phyloP scores from a whole-genome alignment of 2,329 filamentous ascomycete genomes.

The Ascochyta lentis region DNA sequence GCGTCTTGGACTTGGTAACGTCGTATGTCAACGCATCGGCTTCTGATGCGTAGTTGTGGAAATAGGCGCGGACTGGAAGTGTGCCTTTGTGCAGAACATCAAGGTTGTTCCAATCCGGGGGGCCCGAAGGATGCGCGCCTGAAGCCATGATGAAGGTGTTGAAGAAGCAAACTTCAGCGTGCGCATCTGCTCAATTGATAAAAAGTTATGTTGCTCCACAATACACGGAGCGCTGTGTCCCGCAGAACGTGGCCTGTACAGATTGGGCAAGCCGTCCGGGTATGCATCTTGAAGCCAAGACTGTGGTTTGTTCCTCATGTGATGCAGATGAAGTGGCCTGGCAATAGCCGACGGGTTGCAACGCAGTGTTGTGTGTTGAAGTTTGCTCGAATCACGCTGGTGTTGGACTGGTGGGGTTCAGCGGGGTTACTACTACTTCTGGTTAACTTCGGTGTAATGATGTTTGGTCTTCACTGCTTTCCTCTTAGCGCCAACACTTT shows the following conservation, averaged over 20 bases:
- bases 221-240: conserved; percentile 10
- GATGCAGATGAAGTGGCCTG: conserved; percentile 3
- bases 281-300: conserved; percentile 20
- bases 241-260: conserved; percentile 15
- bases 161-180: background rate
- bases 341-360: conserved; percentile 8
- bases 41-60: conserved; percentile 60
- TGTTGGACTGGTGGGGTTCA: conserved; percentile 12
- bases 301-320: conserved; percentile 14
- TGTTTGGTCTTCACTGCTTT: background rate
- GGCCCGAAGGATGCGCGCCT: conserved; percentile 26
- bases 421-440: conserved; percentile 17
- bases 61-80: conserved; percentile 63
- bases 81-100: conserved; percentile 66
- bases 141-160: conserved; percentile 27
- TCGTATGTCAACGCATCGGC: conserved; percentile 57
- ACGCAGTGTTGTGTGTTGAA: conserved; percentile 14
- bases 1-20: conserved; percentile 39
- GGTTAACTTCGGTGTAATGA: conserved; percentile 12
- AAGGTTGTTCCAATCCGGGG: conserved; percentile 69
- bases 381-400: conserved; percentile 4
- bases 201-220: conserved; percentile 13
- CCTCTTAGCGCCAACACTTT: conserved; percentile 8
- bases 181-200: conserved; percentile 12
- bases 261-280: conserved; percentile 33